A percentile compares a stretch with the other conserved stretches of the same genome.
Conservation (phyloP, 768 basidiomycete genomes). For the Ephemerocybe angulata region DNA sequence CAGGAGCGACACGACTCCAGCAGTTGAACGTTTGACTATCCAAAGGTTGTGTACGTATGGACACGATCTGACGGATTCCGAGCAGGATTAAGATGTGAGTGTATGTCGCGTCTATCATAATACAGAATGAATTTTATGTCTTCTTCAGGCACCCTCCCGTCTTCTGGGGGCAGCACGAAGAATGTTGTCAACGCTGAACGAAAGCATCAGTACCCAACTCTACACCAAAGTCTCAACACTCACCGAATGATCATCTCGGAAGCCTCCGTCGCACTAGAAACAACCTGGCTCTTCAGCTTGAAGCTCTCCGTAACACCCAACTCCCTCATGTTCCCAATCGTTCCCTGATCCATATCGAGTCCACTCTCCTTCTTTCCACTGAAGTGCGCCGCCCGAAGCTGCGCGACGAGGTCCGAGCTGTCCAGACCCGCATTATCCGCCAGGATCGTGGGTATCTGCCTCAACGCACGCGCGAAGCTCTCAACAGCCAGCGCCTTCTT, state of each 20-base stretch:
- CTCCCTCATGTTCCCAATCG: slow-evolving; percentile 81
- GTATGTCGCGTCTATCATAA: background rate
- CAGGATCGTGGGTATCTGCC: slow-evolving; percentile 94
- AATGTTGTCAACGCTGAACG: slow-evolving; percentile 83
- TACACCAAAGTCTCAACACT: slow-evolving; percentile 17
- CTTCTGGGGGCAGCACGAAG: slow-evolving; percentile 80
- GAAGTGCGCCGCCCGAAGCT: slow-evolving; percentile 89
- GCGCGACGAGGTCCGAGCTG: slow-evolving; percentile 91
- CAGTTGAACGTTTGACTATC: too few species aligned
- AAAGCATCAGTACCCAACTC: background rate
- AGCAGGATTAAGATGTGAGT: too few species aligned
- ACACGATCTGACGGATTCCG: too few species aligned
- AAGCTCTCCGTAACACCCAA: slow-evolving; percentile 95
- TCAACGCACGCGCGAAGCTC: slow-evolving; percentile 81
- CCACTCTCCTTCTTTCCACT: slow-evolving; percentile 86
- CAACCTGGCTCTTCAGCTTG: slow-evolving; percentile 94
- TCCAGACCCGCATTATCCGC: slow-evolving; percentile 98
- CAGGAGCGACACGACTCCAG: too few species aligned
- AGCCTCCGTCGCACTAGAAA: slow-evolving; percentile 91
- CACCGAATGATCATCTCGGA: slow-evolving; percentile 98
- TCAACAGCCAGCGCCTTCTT: slow-evolving; percentile 97
- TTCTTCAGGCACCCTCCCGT: slow-evolving; percentile 66
- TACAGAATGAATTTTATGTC: background rate
- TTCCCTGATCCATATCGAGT: slow-evolving; percentile 86
- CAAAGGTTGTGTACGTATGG: too few species aligned